Evolutionary conservation across 768 basidiomycete genomes (phyloP).

Genomic region (Russula sp.): DNA sequence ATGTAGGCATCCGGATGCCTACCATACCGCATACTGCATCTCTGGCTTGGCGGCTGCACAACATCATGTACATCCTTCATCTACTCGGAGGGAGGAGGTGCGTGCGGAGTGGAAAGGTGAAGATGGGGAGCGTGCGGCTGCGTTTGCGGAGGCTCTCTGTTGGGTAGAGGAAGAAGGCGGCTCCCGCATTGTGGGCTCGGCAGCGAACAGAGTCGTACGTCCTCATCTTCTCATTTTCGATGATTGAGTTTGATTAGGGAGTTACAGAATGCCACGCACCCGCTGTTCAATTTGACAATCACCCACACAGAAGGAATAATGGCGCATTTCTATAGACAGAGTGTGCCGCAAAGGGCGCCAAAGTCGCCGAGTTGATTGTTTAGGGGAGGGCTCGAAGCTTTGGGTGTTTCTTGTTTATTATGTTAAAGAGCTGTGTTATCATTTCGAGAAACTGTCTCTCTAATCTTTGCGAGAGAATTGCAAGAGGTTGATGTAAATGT

Average conservation of each 20-base stretch:
- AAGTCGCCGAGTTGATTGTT: neutral
- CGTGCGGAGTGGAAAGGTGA: constrained; percentile 34
- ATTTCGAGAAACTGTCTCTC: neutral
- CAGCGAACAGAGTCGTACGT: constrained; percentile 57
- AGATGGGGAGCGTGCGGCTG: constrained; percentile 33
- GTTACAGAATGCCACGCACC: constrained; percentile 72
- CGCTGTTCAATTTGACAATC: constrained; percentile 66
- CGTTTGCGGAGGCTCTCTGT: constrained; percentile 49
- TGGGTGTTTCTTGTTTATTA: neutral
- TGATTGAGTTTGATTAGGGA: neutral
- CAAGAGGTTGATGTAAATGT: neutral
- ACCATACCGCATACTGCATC: constrained; percentile 91
- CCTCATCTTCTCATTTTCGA: neutral
- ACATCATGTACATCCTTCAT: constrained; percentile 56
- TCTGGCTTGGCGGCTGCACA: constrained; percentile 87
- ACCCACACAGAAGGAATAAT: constrained; percentile 62
- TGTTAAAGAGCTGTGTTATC: neutral
- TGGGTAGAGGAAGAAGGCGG: constrained; percentile 66
- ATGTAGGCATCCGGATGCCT: constrained; percentile 79
- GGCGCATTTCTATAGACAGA: constrained; percentile 66
- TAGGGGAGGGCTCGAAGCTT: neutral
- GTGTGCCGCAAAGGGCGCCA: constrained; percentile 28
- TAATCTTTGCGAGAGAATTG: neutral
- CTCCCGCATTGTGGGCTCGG: constrained; percentile 48
- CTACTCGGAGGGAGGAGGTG: constrained; percentile 30